These are phyloP conservation scores for Gynostemma pentaphyllum DNA, from an alignment of 306 rosid species.

Conservation along the genomic window DNA sequence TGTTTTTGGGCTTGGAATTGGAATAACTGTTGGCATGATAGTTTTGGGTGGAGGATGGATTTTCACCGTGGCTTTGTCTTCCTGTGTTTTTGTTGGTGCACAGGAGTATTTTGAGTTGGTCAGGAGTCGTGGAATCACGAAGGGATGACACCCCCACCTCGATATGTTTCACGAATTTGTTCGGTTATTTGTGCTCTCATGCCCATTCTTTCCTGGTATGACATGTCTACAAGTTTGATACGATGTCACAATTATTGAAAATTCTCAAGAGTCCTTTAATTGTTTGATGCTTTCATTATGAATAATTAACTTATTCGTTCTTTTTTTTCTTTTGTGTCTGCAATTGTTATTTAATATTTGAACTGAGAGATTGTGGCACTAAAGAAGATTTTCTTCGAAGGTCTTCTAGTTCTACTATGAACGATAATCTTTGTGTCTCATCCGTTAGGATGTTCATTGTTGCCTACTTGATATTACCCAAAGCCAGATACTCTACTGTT, in stretches of 20 bases:
- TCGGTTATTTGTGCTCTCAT: slow-evolving; percentile 75
- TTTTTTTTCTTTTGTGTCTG: not conserved
- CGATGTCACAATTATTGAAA: not conserved
- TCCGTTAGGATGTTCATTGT: no score
- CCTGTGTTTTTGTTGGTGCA: slow-evolving; percentile 61
- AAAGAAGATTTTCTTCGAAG: not conserved
- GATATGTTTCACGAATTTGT: slow-evolving; percentile 71
- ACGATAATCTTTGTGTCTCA: no score
- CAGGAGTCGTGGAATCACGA: slow-evolving; percentile 76
- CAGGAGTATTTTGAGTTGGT: slow-evolving; percentile 86
- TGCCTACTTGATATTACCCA: no score
- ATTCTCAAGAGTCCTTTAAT: not conserved
- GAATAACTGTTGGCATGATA: slow-evolving; percentile 52
- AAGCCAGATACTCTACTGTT: no score
- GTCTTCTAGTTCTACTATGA: no score
- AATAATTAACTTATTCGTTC: not conserved
- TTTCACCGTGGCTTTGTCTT: slow-evolving; percentile 50
- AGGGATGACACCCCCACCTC: slow-evolving; percentile 99
- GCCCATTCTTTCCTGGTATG: slow-evolving; percentile 82
- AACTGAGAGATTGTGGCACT: not conserved
- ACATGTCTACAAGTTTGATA: slow-evolving; percentile 17
- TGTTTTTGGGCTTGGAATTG: slow-evolving; percentile 80
- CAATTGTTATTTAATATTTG: not conserved
- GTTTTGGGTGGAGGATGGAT: slow-evolving; percentile 95
- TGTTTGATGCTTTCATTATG: not conserved